Conservation (phyloP, 768 basidiomycete genomes). For the Podaxis rugospora region DNA sequence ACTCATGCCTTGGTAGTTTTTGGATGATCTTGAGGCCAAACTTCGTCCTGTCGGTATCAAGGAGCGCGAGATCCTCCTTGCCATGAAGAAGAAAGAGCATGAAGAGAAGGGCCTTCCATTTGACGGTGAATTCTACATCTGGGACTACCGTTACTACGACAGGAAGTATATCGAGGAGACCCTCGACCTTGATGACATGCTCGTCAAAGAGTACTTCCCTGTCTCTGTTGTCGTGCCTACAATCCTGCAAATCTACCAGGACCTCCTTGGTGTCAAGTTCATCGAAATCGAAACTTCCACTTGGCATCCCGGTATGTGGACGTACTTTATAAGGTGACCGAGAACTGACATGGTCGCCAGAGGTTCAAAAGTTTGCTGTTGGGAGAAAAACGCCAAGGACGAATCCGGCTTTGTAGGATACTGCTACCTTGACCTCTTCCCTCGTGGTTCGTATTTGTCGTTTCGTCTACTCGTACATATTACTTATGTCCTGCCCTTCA, state of each 20-base stretch:
- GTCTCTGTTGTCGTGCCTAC: conserved; percentile 78
- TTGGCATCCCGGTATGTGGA: conserved; percentile 74
- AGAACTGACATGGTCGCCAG: conserved; percentile 26
- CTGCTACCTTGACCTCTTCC: conserved; percentile 86
- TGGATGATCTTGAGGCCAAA: conserved; percentile 70
- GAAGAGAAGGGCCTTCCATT: conserved; percentile 52
- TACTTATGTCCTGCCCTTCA: conserved; percentile 19
- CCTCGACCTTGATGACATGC: conserved; percentile 67
- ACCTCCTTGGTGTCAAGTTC: conserved; percentile 73
- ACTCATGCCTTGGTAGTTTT: conserved; percentile 46
- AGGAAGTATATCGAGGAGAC: conserved; percentile 62
- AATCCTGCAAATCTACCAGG: conserved; percentile 82
- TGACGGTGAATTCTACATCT: conserved; percentile 73
- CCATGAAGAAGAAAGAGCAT: conserved; percentile 73
- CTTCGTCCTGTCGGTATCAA: conserved; percentile 67
- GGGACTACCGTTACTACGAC: conserved; percentile 82
- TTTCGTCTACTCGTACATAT: neutral
- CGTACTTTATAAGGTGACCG: neutral
- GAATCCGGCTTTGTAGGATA: conserved; percentile 75
- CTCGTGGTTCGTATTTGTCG: conserved; percentile 48
- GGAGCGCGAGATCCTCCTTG: conserved; percentile 64
- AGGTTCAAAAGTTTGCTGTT: conserved; percentile 85
- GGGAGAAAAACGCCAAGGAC: conserved; percentile 74
- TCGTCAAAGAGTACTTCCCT: conserved; percentile 88
- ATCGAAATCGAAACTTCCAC: conserved; percentile 55